Conservation (phyloP, 768 basidiomycete species). For the Amanita pseudoporphyria region DNA sequence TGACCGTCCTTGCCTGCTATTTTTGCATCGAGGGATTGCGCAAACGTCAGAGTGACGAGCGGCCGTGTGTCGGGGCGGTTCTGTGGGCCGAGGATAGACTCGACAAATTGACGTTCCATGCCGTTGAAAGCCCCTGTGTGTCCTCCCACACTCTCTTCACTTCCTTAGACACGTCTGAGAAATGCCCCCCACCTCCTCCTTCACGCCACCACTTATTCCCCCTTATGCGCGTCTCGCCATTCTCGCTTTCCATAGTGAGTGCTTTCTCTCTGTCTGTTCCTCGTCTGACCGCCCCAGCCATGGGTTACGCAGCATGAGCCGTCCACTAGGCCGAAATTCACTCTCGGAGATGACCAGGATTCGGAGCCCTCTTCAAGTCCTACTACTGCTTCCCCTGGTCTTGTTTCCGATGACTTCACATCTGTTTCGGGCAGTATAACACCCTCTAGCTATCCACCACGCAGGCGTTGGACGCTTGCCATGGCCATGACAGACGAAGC, state of each 20-base stretch:
- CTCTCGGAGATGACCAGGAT: slow-evolving; percentile 4
- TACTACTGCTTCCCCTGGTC: background rate
- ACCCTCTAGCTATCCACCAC: background rate
- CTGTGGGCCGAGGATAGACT: background rate
- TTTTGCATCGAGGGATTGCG: slow-evolving; percentile 79
- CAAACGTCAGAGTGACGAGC: slow-evolving; percentile 74
- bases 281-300: background rate
- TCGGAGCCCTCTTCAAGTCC: slow-evolving; percentile 3
- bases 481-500: slow-evolving; percentile 41
- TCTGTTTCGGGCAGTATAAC: background rate
- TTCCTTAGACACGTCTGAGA: slow-evolving; percentile 4
- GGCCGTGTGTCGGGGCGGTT: slow-evolving; percentile 28
- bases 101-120: slow-evolving; percentile 4
- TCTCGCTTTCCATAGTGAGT: slow-evolving; percentile 4
- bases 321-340: background rate
- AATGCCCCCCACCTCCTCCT: background rate
- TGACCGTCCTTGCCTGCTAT: slow-evolving; percentile 68
- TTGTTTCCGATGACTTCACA: background rate
- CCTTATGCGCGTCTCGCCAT: slow-evolving; percentile 3
- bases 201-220: background rate
- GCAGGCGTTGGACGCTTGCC: slow-evolving; percentile 31
- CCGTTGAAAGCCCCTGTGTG: background rate
- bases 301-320: background rate
- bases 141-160: slow-evolving; percentile 1
- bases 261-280: background rate